Conservation (phyloP, 78 protist species). For the Protostelium mycophagum region DNA sequence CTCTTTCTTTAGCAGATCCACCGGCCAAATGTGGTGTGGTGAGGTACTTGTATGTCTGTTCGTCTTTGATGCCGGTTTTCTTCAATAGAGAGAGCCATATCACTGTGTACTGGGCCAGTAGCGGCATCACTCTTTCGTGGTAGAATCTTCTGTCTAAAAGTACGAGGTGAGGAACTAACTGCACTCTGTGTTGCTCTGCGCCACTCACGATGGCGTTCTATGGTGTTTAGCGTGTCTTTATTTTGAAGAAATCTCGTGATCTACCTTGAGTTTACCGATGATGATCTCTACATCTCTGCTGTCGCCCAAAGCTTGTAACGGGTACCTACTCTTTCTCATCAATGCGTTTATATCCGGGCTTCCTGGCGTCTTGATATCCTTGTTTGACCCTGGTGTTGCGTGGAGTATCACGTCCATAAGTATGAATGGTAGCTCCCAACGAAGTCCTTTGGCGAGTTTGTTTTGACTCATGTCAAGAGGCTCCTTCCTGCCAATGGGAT, state of each 20-base stretch:
- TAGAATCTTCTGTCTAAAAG: conserved; percentile 40
- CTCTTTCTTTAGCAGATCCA: neutral
- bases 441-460: conserved; percentile 14
- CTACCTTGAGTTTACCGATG: neutral
- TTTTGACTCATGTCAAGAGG: conserved; percentile 20
- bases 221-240: too few species aligned
- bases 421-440: conserved; percentile 76
- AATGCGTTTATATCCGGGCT: neutral
- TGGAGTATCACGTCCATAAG: conserved; percentile 55
- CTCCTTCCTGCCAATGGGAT: conserved; percentile 70
- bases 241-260: too few species aligned
- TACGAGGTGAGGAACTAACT: conserved; percentile 58
- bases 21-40: neutral
- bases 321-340: neutral
- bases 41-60: neutral
- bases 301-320: neutral
- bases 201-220: conserved; percentile 9
- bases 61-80: neutral
- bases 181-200: conserved; percentile 7
- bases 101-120: conserved; percentile 40
- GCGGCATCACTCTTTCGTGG: conserved; percentile 14
- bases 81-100: conserved; percentile 39
- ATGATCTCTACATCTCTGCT: conserved; percentile 1
- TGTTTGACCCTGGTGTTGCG: neutral
- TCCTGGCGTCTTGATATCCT: neutral